Evolutionary conservation across 345 rosid species (phyloP).

Genomic region (Brassica cretica): DNA sequence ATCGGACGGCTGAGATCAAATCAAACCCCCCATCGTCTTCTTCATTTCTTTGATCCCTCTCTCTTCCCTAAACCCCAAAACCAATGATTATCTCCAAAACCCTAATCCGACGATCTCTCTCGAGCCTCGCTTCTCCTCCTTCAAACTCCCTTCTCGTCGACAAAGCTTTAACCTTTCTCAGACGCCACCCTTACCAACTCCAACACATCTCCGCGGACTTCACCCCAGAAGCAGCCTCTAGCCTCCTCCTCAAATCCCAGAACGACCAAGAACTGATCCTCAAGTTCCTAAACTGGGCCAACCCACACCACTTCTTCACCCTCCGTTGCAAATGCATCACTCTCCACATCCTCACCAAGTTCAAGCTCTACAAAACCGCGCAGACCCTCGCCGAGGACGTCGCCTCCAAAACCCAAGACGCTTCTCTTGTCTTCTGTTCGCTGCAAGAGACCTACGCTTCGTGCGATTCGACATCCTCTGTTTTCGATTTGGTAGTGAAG

Average conservation of each 20-base stretch:
- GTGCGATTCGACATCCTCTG: conserved; percentile 76
- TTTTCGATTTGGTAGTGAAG: conserved; percentile 82
- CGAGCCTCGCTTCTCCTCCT: conserved; percentile 42
- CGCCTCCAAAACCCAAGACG: conserved; percentile 48
- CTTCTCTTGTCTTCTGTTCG: conserved; percentile 57
- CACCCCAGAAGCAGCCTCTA: conserved; percentile 68
- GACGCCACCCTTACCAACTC: conserved; percentile 67
- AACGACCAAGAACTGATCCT: conserved; percentile 54
- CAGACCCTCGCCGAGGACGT: conserved; percentile 68
- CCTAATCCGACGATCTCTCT: conserved; percentile 45
- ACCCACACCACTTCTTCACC: conserved; percentile 61
- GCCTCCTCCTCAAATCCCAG: conserved; percentile 63
- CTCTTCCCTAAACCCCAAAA: conserved; percentile 7
- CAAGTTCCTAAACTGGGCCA: conserved; percentile 72
- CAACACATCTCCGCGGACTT: conserved; percentile 53
- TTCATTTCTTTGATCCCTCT: conserved; percentile 1
- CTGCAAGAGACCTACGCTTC: conserved; percentile 59
- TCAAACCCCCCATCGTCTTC: neutral
- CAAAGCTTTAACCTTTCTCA: conserved; percentile 58
- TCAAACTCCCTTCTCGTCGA: conserved; percentile 52
- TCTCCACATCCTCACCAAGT: conserved; percentile 78
- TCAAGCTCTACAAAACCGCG: conserved; percentile 79
- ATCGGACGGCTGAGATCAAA: conserved; percentile 29
- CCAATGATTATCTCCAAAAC: conserved; percentile 50
- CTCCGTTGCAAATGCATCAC: conserved; percentile 68